phyloP scores from a whole-genome alignment of 768 basidiomycete genomes.

The Lyophyllum decastes region DNA sequence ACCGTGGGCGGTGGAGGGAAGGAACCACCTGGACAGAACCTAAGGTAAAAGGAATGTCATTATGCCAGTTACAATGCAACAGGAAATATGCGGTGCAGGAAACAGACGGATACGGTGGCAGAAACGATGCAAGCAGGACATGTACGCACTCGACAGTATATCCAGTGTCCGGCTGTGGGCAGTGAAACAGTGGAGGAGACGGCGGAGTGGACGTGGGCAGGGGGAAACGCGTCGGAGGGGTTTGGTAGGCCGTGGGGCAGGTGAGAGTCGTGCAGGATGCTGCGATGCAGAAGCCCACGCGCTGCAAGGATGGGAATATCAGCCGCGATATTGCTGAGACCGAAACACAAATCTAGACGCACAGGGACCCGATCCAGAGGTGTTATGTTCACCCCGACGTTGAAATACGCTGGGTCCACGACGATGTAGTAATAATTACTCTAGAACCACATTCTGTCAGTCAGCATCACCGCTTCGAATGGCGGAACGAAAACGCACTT shows the following conservation, averaged over 20 bases:
- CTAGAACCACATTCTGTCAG: background rate
- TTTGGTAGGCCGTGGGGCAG: conserved; percentile 26
- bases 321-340: background rate
- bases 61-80: too few relatives aligned
- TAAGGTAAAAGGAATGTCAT: conserved; percentile 1
- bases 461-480: background rate
- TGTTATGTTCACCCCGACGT: background rate
- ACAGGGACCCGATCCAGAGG: background rate
- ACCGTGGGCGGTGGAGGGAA: conserved; percentile 16
- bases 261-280: conserved; percentile 20
- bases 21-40: conserved; percentile 27
- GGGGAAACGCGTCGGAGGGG: conserved; percentile 27
- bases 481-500: conserved; percentile 9
- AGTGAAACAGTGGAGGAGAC: conserved; percentile 18
- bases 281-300: conserved; percentile 18
- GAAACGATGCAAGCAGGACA: background rate
- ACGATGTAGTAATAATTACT: conserved; percentile 31
- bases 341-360: too few relatives aligned
- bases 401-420: conserved; percentile 15
- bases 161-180: conserved; percentile 15
- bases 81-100: too few relatives aligned
- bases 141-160: conserved; percentile 27
- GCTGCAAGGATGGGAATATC: background rate
- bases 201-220: conserved; percentile 15
- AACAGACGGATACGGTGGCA: too few relatives aligned